phyloP scores from a whole-genome alignment of 2,329 filamentous ascomycete genomes.

The Metarhizium rileyi region DNA sequence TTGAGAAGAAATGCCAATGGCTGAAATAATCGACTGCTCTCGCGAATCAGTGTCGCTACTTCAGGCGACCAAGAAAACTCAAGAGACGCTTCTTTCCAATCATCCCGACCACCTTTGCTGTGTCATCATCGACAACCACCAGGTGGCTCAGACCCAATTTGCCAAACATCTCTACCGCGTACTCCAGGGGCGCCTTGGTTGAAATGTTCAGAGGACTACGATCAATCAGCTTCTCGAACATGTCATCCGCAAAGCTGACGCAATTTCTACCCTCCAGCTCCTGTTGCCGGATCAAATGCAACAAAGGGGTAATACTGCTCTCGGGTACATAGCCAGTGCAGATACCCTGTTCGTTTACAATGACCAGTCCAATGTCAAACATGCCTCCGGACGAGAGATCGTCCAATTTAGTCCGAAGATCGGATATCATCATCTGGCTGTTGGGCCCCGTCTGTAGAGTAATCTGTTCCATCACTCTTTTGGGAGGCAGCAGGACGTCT shows the following conservation, averaged over 20 bases:
- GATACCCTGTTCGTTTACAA: slow-evolving; percentile 37
- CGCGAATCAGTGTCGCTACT: background rate
- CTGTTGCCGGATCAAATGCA: slow-evolving; percentile 22
- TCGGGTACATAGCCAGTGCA: slow-evolving; percentile 46
- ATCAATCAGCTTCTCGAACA: slow-evolving; percentile 40
- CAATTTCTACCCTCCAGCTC: slow-evolving; percentile 13
- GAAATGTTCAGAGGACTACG: slow-evolving; percentile 41
- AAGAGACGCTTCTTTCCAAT: slow-evolving; percentile 47
- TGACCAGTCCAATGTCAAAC: slow-evolving; percentile 47
- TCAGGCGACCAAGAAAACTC: slow-evolving; percentile 4
- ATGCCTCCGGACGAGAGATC: slow-evolving; percentile 38
- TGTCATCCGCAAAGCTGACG: slow-evolving; percentile 22
- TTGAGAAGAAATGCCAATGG: background rate
- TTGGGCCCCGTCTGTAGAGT: slow-evolving; percentile 35
- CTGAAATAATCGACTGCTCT: background rate
- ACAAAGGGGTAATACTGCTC: slow-evolving; percentile 40
- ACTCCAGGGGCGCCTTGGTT: slow-evolving; percentile 44
- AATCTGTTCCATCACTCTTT: slow-evolving; percentile 45
- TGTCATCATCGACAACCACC: slow-evolving; percentile 42
- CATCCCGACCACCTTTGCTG: slow-evolving; percentile 38
- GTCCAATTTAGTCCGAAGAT: slow-evolving; percentile 35
- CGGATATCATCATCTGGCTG: slow-evolving; percentile 26
- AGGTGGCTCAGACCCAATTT: slow-evolving; percentile 45
- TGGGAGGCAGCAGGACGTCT: slow-evolving; percentile 39
- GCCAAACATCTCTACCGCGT: slow-evolving; percentile 49